A percentile compares a stretch with the other conserved stretches of the same genome.
Conservation (phyloP, 305 asterid genomes). For the Stenogyne calaminthoides region DNA sequence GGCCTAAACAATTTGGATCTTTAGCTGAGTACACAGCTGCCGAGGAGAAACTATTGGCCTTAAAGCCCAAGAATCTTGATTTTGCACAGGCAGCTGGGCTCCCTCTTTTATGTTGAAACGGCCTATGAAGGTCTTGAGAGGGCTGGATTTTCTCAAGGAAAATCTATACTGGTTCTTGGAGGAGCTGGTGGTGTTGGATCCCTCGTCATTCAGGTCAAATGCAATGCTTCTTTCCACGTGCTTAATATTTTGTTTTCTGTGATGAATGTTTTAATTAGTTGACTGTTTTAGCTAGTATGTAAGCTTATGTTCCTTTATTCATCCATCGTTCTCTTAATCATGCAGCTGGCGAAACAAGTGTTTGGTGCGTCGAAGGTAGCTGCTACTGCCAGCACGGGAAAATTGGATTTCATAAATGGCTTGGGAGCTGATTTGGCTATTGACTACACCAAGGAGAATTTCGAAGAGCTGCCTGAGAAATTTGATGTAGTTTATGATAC, state of each 20-base stretch:
- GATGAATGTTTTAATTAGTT: neutral
- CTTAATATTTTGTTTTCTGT: neutral
- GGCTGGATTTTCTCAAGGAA: conserved; percentile 71
- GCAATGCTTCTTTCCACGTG: neutral
- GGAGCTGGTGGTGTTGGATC: conserved; percentile 99
- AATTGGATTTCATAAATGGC: conserved; percentile 67
- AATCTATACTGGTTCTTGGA: conserved; percentile 86
- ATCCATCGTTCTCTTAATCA: neutral
- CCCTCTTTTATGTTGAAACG: conserved; percentile 86
- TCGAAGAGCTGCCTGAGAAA: conserved; percentile 70
- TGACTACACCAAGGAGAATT: conserved; percentile 84
- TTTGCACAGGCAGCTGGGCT: conserved; percentile 78
- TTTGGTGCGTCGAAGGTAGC: conserved; percentile 90
- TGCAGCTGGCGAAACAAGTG: conserved; percentile 84
- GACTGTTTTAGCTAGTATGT: neutral
- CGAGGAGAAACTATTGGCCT: conserved; percentile 82
- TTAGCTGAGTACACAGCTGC: conserved; percentile 84
- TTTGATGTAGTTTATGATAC: conserved; percentile 79
- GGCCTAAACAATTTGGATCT: conserved; percentile 80
- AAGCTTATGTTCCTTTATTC: neutral
- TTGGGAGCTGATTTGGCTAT: conserved; percentile 81
- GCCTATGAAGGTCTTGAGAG: conserved; percentile 84
- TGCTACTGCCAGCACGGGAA: conserved; percentile 76
- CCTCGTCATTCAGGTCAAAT: conserved; percentile 73
- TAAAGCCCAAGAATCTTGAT: conserved; percentile 72